phyloP scores from a whole-genome alignment of 2,329 filamentous ascomycete species.

The Fusarium sp. region DNA sequence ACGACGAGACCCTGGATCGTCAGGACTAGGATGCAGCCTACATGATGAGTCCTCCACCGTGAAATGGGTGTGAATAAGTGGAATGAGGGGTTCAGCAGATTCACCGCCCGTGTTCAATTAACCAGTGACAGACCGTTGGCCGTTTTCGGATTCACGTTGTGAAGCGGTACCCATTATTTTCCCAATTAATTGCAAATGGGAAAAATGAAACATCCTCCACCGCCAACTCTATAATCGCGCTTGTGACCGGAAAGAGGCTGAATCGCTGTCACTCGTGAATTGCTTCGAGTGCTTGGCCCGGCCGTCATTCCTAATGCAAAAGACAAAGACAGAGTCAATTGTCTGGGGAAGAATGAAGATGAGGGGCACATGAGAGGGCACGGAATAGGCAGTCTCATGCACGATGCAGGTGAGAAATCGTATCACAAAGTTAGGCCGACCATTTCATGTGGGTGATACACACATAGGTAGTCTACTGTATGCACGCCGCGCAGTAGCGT shows the following conservation, averaged over 20 bases:
- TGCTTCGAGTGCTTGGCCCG: constrained; percentile 10
- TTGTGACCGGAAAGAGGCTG: constrained; percentile 7
- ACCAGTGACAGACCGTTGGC: constrained; percentile 2
- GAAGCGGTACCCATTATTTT: constrained; percentile 14
- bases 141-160: constrained; percentile 12
- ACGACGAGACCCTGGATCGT: constrained; percentile 34
- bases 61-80: constrained; percentile 17
- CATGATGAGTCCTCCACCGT: constrained; percentile 6
- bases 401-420: constrained; percentile 33
- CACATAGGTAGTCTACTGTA: not conserved
- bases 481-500: constrained; percentile 26
- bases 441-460: constrained; percentile 30
- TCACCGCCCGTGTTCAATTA: constrained; percentile 21
- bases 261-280: constrained; percentile 7
- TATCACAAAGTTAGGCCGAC: constrained; percentile 16
- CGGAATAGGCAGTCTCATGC: constrained; percentile 28
- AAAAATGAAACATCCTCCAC: constrained; percentile 19
- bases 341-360: constrained; percentile 10
- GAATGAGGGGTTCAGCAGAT: constrained; percentile 29
- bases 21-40: constrained; percentile 7
- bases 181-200: not conserved
- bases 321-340: not conserved
- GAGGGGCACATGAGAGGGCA: constrained; percentile 2
- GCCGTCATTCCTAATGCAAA: constrained; percentile 20
- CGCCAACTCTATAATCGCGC: constrained; percentile 1